These are phyloP conservation scores for Cavenderia fasciculata DNA, from an alignment of 78 protist genomes.

Conservation along the genomic window DNA sequence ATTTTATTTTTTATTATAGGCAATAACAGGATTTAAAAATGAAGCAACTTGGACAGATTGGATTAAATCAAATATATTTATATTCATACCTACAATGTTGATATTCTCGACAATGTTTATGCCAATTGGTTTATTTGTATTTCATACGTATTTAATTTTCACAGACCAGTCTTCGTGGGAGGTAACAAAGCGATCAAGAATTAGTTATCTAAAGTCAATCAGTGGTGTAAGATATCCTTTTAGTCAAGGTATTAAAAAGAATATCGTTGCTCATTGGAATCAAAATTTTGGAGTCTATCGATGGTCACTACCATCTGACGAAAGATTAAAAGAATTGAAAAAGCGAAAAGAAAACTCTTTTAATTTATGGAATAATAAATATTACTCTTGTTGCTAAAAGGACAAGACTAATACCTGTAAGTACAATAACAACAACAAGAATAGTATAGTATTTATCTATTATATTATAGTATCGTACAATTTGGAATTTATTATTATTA, in stretches of 20 bases:
- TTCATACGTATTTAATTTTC: conserved; percentile 17
- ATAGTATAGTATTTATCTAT: too few relatives aligned
- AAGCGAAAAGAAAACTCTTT: conserved; percentile 14
- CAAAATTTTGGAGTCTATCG: not conserved
- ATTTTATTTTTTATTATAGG: not conserved
- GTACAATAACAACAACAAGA: too few relatives aligned
- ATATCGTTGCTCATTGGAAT: conserved; percentile 3
- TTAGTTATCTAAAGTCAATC: conserved; percentile 12
- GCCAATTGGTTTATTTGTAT: conserved; percentile 31
- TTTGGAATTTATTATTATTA: too few relatives aligned
- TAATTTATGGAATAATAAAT: conserved; percentile 62
- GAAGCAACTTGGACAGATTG: conserved; percentile 30
- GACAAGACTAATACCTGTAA: too few relatives aligned
- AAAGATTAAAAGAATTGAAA: not conserved
- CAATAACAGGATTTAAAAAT: not conserved
- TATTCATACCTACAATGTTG: conserved; percentile 39
- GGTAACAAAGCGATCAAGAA: conserved; percentile 35
- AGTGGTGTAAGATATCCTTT: conserved; percentile 37
- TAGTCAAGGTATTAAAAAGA: conserved; percentile 21
- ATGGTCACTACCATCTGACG: conserved; percentile 33
- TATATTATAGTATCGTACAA: too few relatives aligned
- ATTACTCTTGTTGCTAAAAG: conserved; percentile 63
- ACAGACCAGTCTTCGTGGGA: conserved; percentile 68
- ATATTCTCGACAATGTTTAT: conserved; percentile 30
- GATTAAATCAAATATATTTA: conserved; percentile 1